These are phyloP conservation scores for Krasilnikovozyma curviuscula DNA, from an alignment of 768 basidiomycete species.

Conservation along the genomic window DNA sequence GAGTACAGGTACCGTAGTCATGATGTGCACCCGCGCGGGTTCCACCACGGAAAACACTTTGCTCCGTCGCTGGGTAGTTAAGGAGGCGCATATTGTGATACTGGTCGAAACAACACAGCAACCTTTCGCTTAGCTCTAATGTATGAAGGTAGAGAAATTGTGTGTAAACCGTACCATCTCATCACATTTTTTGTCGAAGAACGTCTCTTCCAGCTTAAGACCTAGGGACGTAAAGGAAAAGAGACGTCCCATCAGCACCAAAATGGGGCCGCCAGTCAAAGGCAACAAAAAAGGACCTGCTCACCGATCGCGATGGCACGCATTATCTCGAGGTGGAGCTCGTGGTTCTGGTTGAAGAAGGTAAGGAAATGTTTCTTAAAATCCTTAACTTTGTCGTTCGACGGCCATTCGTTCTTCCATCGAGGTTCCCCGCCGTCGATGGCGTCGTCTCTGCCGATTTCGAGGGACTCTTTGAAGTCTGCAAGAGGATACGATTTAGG, in stretches of 20 bases:
- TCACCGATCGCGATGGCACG: conserved; percentile 69
- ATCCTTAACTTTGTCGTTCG: conserved; percentile 32
- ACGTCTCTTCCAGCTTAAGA: conserved; percentile 47
- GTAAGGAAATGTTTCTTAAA: conserved; percentile 1
- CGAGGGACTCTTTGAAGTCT: conserved; percentile 54
- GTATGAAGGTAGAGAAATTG: too few species aligned
- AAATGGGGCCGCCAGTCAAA: too few species aligned
- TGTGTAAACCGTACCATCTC: too few species aligned
- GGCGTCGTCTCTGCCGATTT: conserved; percentile 74
- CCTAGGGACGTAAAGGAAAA: too few species aligned
- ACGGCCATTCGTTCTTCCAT: conserved; percentile 52
- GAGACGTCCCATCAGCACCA: too few species aligned
- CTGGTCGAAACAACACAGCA: conserved; percentile 34
- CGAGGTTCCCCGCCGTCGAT: background rate
- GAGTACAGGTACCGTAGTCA: conserved; percentile 66
- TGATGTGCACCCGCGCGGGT: conserved; percentile 62
- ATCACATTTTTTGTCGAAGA: conserved; percentile 57
- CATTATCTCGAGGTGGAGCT: conserved; percentile 58
- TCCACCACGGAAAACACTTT: conserved; percentile 45
- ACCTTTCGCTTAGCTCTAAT: too few species aligned
- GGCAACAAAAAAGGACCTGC: too few species aligned
- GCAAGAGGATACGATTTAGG: conserved; percentile 48
- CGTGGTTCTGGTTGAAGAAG: conserved; percentile 29
- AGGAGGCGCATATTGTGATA: conserved; percentile 63
- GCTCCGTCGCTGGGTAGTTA: conserved; percentile 59